Base-by-base conservation (phyloP, 495 filamentous ascomycete genomes). In the Tetracladium marchalianum region DNA sequence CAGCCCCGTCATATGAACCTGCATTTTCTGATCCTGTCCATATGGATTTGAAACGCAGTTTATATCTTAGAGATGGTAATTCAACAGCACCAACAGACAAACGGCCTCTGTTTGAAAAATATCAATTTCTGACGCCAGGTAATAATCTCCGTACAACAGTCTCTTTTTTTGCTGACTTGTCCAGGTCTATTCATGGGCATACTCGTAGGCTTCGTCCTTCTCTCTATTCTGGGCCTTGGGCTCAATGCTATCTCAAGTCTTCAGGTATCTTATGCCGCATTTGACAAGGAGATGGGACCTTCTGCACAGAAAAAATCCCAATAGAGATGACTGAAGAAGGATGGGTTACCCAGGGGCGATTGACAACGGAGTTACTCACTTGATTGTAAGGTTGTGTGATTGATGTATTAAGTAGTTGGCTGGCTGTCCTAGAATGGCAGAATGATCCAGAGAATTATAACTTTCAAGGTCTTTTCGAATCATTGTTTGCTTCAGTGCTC, bases 201-300 rank as follows among this genome's bases (percentile, higher is more conserved):
- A 17, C 57, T 90, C 24, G 80, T 79, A 24, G 62, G 62, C 15
- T 65, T 88, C 19, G 54, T 95, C 32, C 73, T 93, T 37, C 56
- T 94, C 33, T 64, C 73, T 16, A 87, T 97, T 51, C 64, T 95
- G 13, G 82, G 80, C 56, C 80, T 87, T 41, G 92, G 78, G 18
- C 68, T 97, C 41, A 75, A 58, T 45, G 87, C 85, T 16, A 66
- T 98, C 6, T 66, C 75, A 5, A 89, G 88, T 49, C 68, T 98
- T 33, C 69, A 95, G 62, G 85, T 97, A 11, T 80, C 84, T 9
- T 97, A 97, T 66, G 85, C 82, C 40, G 89, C 92, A 1, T 98
- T 98, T 62, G 89, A 93, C 59, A 95, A 92, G 73, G 90, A 96
- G 62, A 95, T 87, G 67, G 87, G 90, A 0, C 82, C 87, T 38